Conservation (phyloP, 768 basidiomycete species). For the Lepiota subincarnata region DNA sequence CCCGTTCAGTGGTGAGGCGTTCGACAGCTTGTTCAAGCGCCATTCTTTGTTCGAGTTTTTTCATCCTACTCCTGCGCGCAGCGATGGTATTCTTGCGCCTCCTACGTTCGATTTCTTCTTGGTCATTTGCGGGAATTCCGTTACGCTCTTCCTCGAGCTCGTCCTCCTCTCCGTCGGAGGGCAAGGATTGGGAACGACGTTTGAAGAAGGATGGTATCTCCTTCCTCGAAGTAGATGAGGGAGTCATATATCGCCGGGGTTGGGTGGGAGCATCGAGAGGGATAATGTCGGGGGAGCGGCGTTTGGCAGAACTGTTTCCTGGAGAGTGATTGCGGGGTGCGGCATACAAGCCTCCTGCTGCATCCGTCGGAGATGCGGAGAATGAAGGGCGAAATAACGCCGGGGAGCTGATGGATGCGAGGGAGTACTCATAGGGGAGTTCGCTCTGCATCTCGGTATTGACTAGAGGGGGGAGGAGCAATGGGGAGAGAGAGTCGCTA, state of each 20-base stretch:
- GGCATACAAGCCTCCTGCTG: slow-evolving; percentile 13
- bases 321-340: slow-evolving; percentile 1
- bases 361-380: slow-evolving; percentile 5
- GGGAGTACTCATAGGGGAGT: slow-evolving; percentile 19
- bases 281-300: slow-evolving; percentile 64
- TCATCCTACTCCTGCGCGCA: slow-evolving; percentile 72
- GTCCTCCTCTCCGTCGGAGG: slow-evolving; percentile 51
- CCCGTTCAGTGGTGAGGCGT: slow-evolving; percentile 50
- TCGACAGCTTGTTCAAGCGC: slow-evolving; percentile 58
- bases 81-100: slow-evolving; percentile 83
- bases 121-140: slow-evolving; percentile 39
- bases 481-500: neutral
- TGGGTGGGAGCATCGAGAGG: slow-evolving; percentile 79
- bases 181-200: slow-evolving; percentile 32
- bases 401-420: slow-evolving; percentile 13
- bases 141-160: slow-evolving; percentile 38
- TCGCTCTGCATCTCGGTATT: slow-evolving; percentile 21
- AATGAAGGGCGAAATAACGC: slow-evolving; percentile 13
- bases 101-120: slow-evolving; percentile 73
- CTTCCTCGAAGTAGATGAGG: slow-evolving; percentile 77
- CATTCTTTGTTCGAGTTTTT: slow-evolving; percentile 67
- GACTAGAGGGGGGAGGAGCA: neutral
- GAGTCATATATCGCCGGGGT: slow-evolving; percentile 63
- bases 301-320: slow-evolving; percentile 35
- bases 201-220: slow-evolving; percentile 70